Evolutionary conservation across 2,329 filamentous ascomycete species (phyloP).

Genomic region (Fusarium sulawesiense): DNA sequence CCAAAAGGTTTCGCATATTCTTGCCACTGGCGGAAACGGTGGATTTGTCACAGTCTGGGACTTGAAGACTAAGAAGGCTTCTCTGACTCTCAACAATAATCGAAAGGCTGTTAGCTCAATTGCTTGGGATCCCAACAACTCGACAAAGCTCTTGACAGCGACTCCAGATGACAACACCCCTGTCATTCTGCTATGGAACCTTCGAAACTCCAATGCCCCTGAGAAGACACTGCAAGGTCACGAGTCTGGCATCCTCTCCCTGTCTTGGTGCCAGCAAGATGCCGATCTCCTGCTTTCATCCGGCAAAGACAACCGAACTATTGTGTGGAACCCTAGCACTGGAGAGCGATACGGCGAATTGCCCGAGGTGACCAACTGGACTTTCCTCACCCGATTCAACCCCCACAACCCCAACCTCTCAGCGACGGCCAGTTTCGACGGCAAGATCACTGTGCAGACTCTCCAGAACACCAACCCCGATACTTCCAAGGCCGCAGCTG

Average conservation of each 20-base stretch:
- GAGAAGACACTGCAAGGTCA: slow-evolving; percentile 91
- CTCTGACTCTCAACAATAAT: slow-evolving; percentile 93
- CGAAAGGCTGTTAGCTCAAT: slow-evolving; percentile 95
- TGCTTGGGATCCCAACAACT: slow-evolving; percentile 95
- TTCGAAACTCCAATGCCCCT: slow-evolving; percentile 94
- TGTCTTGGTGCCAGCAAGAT: slow-evolving; percentile 96
- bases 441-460: slow-evolving; percentile 93
- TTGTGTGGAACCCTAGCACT: slow-evolving; percentile 96
- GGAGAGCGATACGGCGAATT: slow-evolving; percentile 91
- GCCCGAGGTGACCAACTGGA: slow-evolving; percentile 99
- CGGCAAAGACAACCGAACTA: slow-evolving; percentile 94
- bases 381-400: slow-evolving; percentile 94
- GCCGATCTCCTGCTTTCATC: slow-evolving; percentile 89
- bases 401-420: slow-evolving; percentile 92
- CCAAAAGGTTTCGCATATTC: slow-evolving; percentile 94
- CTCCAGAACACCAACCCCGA: slow-evolving; percentile 91
- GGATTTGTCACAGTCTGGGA: slow-evolving; percentile 99
- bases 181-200: slow-evolving; percentile 91
- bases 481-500: slow-evolving; percentile 72
- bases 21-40: slow-evolving; percentile 91
- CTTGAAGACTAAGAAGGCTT: slow-evolving; percentile 97
- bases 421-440: slow-evolving; percentile 96
- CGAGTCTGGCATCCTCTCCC: slow-evolving; percentile 89
- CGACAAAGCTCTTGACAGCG: slow-evolving; percentile 93
- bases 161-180: slow-evolving; percentile 90